Conservation (phyloP, 1,284 basidiomycete genomes). For the Paramarasmius palmivorus region DNA sequence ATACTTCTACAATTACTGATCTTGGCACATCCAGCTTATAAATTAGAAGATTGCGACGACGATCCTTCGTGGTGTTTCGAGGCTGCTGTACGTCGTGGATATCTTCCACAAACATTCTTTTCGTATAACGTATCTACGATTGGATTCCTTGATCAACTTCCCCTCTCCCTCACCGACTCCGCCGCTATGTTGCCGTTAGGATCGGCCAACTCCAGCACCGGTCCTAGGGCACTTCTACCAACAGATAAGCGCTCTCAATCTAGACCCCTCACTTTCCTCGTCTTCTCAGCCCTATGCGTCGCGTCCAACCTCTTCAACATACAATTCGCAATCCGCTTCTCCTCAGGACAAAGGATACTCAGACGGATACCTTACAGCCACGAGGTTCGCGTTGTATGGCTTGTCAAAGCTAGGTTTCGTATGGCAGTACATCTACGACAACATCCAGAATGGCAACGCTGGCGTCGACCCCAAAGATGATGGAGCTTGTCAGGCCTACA, state of each 20-base stretch:
- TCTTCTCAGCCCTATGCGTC: conserved; percentile 3
- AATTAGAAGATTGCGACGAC: conserved; percentile 57
- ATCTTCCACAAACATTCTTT: conserved; percentile 59
- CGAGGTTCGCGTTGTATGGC: conserved; percentile 55
- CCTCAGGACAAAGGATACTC: conserved; percentile 47
- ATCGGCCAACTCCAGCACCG: neutral
- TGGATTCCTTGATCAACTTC: conserved; percentile 13
- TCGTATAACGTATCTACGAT: conserved; percentile 39
- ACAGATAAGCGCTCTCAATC: neutral
- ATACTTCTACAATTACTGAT: conserved; percentile 3
- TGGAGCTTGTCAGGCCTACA: conserved; percentile 37
- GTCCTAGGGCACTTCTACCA: neutral
- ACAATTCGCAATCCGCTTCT: conserved; percentile 29
- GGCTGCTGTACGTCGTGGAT: conserved; percentile 49
- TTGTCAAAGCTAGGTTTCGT: conserved; percentile 66
- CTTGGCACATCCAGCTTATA: conserved; percentile 41
- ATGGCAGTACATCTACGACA: conserved; percentile 62
- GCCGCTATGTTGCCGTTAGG: neutral
- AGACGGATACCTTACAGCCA: conserved; percentile 64
- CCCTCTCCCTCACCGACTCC: too few relatives aligned
- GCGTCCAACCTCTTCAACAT: too few relatives aligned
- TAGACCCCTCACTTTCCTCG: neutral
- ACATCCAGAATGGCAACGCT: conserved; percentile 36
- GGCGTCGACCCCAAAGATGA: conserved; percentile 42
- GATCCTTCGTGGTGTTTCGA: conserved; percentile 73